Base-by-base conservation (phyloP, 1,139 yeast species). In the Zygoascus sp. region DNA sequence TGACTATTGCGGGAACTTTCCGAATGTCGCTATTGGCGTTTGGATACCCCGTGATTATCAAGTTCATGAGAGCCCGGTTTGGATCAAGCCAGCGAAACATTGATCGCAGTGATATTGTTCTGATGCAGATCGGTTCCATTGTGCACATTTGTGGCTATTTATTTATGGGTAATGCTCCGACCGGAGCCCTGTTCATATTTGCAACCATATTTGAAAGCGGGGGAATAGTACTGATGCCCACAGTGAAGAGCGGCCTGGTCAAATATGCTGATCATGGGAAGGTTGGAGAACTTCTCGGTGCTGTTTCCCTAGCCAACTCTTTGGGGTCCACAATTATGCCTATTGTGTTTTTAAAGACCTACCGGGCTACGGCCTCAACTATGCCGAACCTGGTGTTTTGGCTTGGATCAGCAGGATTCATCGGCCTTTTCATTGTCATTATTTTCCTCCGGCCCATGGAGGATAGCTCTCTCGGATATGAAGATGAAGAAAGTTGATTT, bases 51-150 rank as follows among this genome's bases (percentile, higher is more conserved):
- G 49, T 65, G 43, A n/a, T 44, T 8, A 27, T 47, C 8, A 40
- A 40, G 21, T 11, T 13, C 7, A 25, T 40, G 16, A 32, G 42
- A 25, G 11, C 17, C 7, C 11, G 17, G 11, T 32, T 44, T 21
- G 37, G 41, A 16, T 22, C 30, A n/a, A 23, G 23, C 39, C 45
- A 57, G 72, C 16, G 40, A 30, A 47, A 50, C 13, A 62, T 83
- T 20, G 95, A 85, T 62, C 60, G 64, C 50, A 66, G 79, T 30
- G 95, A 84, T 61, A 66, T 72, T 46, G 48, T 70, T 23, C 66
- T 77, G 51, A 60, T 79, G 9, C 54, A 72, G 5, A 34, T 67
- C 9, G 71, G 78, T 1, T 41, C 70, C 5, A 0, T 58, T 0
- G 63, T 70, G 45, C 82, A 80, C 43, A 48, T 70, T 0, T 1